Base-by-base conservation (phyloP, 1,284 basidiomycete genomes). In the Irpex lacteus region DNA sequence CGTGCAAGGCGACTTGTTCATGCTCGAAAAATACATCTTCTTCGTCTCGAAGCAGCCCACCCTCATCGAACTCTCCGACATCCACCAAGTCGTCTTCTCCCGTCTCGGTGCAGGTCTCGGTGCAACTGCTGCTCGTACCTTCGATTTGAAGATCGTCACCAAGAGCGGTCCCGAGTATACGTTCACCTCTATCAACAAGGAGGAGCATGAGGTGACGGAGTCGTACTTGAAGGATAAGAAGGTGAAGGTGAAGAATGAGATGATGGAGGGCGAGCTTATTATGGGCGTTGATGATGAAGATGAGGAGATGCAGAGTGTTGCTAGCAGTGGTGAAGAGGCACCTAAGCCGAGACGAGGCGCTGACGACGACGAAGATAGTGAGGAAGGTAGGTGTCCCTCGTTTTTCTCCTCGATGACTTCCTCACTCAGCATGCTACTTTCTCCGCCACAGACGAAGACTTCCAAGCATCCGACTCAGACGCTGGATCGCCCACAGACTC, bases 21-120 rank as follows among this genome's bases (percentile, higher is more conserved):
- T 98, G 81, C 89, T 99, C 67, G 98, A 99, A 76, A 98, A 98
- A 85, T 95, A 93, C 75, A 84, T 99, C 59, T 94, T 99, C 78
- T 99, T 98, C 81, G 96, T 99, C 62, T 96, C 96, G 65, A 99
- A 98, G 78, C 92, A 96, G 72, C 96, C 98, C 1, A 90, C 91
- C 47, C 90, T 98, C 71, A 87, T 98, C 70, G 94, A 98, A 69
- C 90, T 98, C 69, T 87, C 88, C 63, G 95, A 98, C 72, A 92
- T 98, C 64, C 90, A 96, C 71, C 91, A 94, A 77, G 92, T 95
- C 66, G 85, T 95, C 60, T 98, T 99, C 82, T 96, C 96, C 9
- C 92, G 96, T 65, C 94, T 99, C 11, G 95, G 97, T n/a, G 89
- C 93, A 0, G 92, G 92, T 55, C 86, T 97, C 73, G 87, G 85